phyloP scores from a whole-genome alignment of 176 grass and related monocot species.

The Phoenix roebelenii region DNA sequence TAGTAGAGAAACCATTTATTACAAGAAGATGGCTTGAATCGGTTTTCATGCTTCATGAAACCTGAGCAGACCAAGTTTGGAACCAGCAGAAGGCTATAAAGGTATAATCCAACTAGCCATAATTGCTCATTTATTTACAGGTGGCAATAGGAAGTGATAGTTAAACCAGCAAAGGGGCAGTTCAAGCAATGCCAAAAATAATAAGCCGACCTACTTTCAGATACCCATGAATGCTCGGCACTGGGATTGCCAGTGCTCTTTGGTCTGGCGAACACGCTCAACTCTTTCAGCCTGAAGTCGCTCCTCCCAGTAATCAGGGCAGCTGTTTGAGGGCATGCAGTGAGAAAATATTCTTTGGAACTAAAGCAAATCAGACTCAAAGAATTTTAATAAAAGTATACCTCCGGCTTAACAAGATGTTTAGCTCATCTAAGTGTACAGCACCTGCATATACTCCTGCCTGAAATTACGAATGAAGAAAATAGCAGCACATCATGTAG shows the following conservation, averaged over 20 bases:
- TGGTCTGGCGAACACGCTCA: conserved; percentile 53
- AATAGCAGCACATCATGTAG: too few species aligned
- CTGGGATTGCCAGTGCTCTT: conserved; percentile 68
- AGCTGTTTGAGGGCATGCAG: conserved; percentile 30
- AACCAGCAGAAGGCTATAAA: too few species aligned
- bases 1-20: too few species aligned
- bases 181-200: too few species aligned
- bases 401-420: conserved; percentile 59
- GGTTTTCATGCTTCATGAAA: too few species aligned
- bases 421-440: conserved; percentile 67
- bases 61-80: too few species aligned
- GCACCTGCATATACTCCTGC: conserved; percentile 48
- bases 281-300: conserved; percentile 43
- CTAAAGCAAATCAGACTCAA: neutral
- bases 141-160: too few species aligned
- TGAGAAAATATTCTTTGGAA: neutral
- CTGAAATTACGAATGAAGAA: conserved; percentile 29
- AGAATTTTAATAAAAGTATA: conserved; percentile 9
- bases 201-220: neutral
- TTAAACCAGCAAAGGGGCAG: too few species aligned
- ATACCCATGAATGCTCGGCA: conserved; percentile 63
- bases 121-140: too few species aligned
- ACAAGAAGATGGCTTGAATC: too few species aligned
- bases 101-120: too few species aligned
- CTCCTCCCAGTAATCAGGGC: conserved; percentile 71